Evolutionary conservation across 768 basidiomycete species (phyloP).

Genomic region (Leucocoprinus birnbaumii): DNA sequence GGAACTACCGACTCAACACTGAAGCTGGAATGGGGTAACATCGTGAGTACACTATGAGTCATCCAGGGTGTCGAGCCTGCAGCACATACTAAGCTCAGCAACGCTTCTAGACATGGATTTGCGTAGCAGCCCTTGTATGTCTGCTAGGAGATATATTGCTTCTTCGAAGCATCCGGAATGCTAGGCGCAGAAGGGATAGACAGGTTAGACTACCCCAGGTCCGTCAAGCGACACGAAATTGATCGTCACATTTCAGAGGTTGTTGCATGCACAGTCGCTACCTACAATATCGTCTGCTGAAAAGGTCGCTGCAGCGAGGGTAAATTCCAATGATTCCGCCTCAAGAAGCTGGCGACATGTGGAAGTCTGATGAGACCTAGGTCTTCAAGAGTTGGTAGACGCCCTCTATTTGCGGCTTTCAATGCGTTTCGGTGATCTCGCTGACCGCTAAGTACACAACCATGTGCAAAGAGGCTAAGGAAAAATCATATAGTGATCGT

Average conservation of each 20-base stretch:
- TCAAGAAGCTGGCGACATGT: background rate
- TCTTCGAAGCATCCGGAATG: background rate
- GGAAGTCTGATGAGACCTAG: too few relatives aligned
- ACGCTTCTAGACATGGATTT: background rate
- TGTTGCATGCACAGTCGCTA: too few relatives aligned
- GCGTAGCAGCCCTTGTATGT: background rate
- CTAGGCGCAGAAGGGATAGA: background rate
- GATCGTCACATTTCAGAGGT: background rate
- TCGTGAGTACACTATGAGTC: background rate
- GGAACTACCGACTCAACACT: background rate
- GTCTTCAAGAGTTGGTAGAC: too few relatives aligned
- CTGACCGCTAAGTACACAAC: too few relatives aligned
- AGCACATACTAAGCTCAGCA: background rate
- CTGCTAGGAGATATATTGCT: background rate
- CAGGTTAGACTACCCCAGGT: background rate
- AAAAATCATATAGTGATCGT: too few relatives aligned
- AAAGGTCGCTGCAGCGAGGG: background rate
- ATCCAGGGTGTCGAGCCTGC: too few relatives aligned
- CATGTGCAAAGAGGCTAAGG: too few relatives aligned
- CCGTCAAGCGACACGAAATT: background rate
- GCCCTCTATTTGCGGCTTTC: too few relatives aligned
- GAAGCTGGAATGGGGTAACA: slow-evolving; percentile 2
- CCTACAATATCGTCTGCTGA: background rate
- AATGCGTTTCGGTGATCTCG: too few relatives aligned
- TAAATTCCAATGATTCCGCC: background rate